Evolutionary conservation across 805 yeast genomes (phyloP).

Genomic region (Peterozyma toletana): DNA sequence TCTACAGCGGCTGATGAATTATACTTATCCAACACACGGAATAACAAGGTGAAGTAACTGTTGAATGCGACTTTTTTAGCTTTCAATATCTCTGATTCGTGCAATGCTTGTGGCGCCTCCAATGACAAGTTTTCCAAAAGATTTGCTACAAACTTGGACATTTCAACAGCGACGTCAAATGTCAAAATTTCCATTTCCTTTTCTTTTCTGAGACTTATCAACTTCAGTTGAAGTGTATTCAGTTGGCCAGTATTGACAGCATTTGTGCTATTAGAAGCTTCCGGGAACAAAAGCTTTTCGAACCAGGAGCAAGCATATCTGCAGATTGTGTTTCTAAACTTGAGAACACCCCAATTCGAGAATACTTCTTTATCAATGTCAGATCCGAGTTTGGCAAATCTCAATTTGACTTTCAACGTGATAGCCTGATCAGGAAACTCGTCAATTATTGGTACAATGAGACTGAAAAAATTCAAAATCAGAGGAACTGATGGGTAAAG

Average conservation of each 20-base stretch:
- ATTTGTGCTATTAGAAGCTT: slow-evolving; percentile 13
- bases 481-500: background rate
- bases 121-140: slow-evolving; percentile 49
- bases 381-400: slow-evolving; percentile 29
- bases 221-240: too few relatives aligned
- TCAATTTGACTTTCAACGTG: slow-evolving; percentile 25
- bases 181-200: slow-evolving; percentile 40
- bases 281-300: slow-evolving; percentile 23
- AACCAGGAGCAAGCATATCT: slow-evolving; percentile 24
- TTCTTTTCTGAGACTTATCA: slow-evolving; percentile 10
- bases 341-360: slow-evolving; percentile 5
- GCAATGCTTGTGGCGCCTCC: slow-evolving; percentile 50
- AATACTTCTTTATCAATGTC: slow-evolving; percentile 21
- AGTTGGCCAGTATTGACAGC: too few relatives aligned
- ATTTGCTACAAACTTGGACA: slow-evolving; percentile 49
- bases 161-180: slow-evolving; percentile 58
- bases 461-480: slow-evolving; percentile 7
- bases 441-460: slow-evolving; percentile 21
- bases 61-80: slow-evolving; percentile 59
- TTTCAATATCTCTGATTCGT: slow-evolving; percentile 44
- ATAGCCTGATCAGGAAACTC: slow-evolving; percentile 21
- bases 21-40: slow-evolving; percentile 41
- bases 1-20: slow-evolving; percentile 15
- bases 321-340: slow-evolving; percentile 18
- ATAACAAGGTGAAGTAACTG: slow-evolving; percentile 58